A percentile compares a stretch with the other conserved stretches of the same genome.
phyloP scores from a whole-genome alignment of 176 grass and related monocot genomes.

The Neostapfia colusana region DNA sequence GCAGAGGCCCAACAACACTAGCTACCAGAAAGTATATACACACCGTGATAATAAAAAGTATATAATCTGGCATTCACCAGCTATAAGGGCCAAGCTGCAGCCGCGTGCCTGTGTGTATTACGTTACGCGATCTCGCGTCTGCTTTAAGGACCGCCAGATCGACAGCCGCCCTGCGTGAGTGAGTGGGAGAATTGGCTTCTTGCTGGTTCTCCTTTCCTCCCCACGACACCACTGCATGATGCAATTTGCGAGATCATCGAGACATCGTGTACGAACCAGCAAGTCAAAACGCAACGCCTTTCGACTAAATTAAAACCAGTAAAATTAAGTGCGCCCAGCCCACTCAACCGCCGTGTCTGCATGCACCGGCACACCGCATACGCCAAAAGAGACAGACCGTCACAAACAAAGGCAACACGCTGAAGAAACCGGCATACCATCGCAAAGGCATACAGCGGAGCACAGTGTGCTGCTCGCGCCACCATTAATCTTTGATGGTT shows the following conservation, averaged over 20 bases:
- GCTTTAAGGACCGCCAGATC: conserved; percentile 26
- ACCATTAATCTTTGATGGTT: no score
- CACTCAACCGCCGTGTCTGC: background rate
- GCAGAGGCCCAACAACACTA: background rate
- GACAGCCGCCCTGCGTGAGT: background rate
- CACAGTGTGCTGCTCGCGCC: no score
- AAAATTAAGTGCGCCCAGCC: background rate
- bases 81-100: background rate
- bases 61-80: background rate
- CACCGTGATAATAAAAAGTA: background rate
- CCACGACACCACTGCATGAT: background rate
- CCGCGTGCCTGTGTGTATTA: background rate
- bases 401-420: background rate
- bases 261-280: background rate
- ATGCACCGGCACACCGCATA: conserved; percentile 14
- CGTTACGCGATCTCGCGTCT: conserved; percentile 23
- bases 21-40: background rate
- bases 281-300: conserved; percentile 27
- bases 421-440: conserved; percentile 1
- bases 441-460: no score
- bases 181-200: background rate
- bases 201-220: background rate
- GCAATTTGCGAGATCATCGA: background rate
- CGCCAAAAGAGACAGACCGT: background rate
- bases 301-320: conserved; percentile 6